Evolutionary conservation across 495 filamentous ascomycete genomes (phyloP), one percentile per base, ranked within the genome.

Genomic region (Xylaria bambusicola): DNA sequence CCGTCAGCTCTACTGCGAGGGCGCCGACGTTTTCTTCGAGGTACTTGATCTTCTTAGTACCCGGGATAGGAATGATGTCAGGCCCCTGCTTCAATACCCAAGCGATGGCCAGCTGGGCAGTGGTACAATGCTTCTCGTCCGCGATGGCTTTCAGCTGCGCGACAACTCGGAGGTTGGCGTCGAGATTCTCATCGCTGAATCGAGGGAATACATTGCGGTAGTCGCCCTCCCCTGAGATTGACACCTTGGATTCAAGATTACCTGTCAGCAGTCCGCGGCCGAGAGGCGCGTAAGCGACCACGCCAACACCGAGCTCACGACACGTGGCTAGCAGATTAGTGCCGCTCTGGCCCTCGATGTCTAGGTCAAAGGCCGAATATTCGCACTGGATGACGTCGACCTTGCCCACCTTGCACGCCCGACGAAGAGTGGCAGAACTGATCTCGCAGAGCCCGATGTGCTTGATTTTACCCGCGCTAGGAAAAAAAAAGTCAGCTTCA

Each of bases 361-460:
- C 52, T 15, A 12, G 52, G 2, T 80, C 70, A 68, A 78, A 90
- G 2, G 91, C 66, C 1, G 81, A 85, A 58, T 91, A 71, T 68
- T 92, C 89, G 12, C 86, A 81, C 63, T 92, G 89, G 9, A 90
- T 85, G 3, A 81, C 84, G 1, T 77, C 75, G 63, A 92, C 88
- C 17, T 82, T 81, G 48, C 82, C 79, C n/a, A 88, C 73, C 46
- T 83, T 83, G 44, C 71, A 73, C 58, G 89, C 89, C 55, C 81
- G 76, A 7, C 83, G 74, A 50, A 93, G 87, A 1, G 86, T 88
- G 17, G 80, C 76, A 3, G 86, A 85, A 50, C 79, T 75, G 17
- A 84, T 80, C 66, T 91, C 89, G 48, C 79, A 84, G 46, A 93
- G 62, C 7, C 81, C 78, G 67, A 93, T 86, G 2, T 86, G 86